Evolutionary conservation across 2,329 filamentous ascomycete species (phyloP), one percentile per base, ranked within the genome.

Genomic region (Chrysosporium keratinophilum): DNA sequence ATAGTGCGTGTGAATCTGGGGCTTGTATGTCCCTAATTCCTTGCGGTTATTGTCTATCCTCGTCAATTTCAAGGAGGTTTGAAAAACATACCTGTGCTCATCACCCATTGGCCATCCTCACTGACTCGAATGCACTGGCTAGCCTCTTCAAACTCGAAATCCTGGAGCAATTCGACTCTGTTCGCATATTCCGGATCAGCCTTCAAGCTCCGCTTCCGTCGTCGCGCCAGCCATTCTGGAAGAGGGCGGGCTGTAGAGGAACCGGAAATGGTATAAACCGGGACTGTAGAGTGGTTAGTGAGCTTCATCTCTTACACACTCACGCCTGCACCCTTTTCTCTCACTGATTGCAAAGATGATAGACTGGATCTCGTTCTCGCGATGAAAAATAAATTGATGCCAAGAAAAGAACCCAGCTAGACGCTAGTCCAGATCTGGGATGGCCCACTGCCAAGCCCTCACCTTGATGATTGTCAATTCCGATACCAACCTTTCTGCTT

Each of bases 81-180:
- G 58, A 39, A 59, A 15, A 14, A 43, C 50, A 77, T 81, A 74
- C 88, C 89, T 50, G 90, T 94, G 64, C 87, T 94, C 87, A 96
- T 93, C 40, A 93, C 82, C 90, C 93, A 98, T 67, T 97, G 85
- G 47, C 91, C 91, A 79, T 98, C 93, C 55, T 95, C 90, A 63
- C 88, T 95, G 58, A 93, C 81, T 48, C 88, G 81, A 58, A 98
- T 82, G 67, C 91, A 96, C 61, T 84, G 82, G 66, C 89, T 95
- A 40, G 94, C 91, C 71, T 95, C 90, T 64, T 96, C 90, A 64
- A 98, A 97, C 66, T 94, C 90, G 69, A 98, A 98, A 67, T 98
- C 93, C 65, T 98, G 93, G 37, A 98, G 79, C 54, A 98, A 77
- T 70, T 98, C 93, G 62, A 98, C 84, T 60, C 93, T 85, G 69